Conservation (phyloP, 2,329 filamentous ascomycete species). For the Gaeumannomyces sp. region DNA sequence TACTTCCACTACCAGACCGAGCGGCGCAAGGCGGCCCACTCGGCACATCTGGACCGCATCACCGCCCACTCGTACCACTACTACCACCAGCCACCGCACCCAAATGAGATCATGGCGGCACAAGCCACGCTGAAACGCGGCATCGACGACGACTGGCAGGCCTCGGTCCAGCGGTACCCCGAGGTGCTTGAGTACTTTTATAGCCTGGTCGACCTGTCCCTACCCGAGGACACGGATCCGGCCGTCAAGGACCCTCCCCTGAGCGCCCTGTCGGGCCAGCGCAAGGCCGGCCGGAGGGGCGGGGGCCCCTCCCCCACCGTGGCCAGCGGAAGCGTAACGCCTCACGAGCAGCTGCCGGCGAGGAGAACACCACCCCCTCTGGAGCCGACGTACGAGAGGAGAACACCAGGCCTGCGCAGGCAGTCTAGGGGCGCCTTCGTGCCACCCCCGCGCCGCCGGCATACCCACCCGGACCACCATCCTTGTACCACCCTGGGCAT, state of each 20-base stretch:
- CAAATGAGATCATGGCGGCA: conserved; percentile 56
- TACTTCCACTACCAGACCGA: conserved; percentile 58
- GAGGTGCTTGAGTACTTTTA: conserved; percentile 81
- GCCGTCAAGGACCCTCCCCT: conserved; percentile 55
- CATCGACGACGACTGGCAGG: conserved; percentile 74
- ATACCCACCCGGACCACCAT: conserved; percentile 6
- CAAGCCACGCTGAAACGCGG: conserved; percentile 63
- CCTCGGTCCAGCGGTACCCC: conserved; percentile 68
- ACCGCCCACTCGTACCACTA: conserved; percentile 49
- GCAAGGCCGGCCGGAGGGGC: conserved; percentile 39
- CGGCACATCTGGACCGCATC: conserved; percentile 49
- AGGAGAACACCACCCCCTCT: conserved; percentile 32
- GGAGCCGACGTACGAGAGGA: conserved; percentile 27
- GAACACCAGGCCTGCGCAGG: conserved; percentile 30
- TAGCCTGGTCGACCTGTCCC: conserved; percentile 57
- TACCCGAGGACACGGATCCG: conserved; percentile 57
- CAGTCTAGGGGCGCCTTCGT: conserved; percentile 18
- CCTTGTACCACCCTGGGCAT: neutral
- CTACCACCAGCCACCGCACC: conserved; percentile 52
- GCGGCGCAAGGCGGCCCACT: conserved; percentile 52
- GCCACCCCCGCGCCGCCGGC: conserved; percentile 17
- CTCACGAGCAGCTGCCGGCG: conserved; percentile 26
- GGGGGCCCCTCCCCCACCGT: conserved; percentile 27
- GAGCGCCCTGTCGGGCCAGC: conserved; percentile 42
- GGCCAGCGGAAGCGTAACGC: conserved; percentile 29